Evolutionary conservation across 2,329 filamentous ascomycete species (phyloP).

Genomic region (Sclerotinia nivalis): DNA sequence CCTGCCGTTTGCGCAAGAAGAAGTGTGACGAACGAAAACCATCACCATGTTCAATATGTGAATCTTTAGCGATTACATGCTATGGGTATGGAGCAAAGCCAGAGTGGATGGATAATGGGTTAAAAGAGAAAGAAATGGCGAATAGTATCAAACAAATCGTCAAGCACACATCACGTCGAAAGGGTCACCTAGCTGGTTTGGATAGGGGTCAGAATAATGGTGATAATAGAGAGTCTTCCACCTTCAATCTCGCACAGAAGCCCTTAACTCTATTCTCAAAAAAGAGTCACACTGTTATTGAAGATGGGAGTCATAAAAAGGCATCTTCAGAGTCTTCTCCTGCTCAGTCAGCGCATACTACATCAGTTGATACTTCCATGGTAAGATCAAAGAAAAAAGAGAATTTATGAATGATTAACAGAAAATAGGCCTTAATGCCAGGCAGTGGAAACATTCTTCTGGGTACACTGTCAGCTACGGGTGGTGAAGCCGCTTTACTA

Average conservation of each 20-base stretch:
- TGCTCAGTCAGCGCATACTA: neutral
- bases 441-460: constrained; percentile 18
- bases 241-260: constrained; percentile 15
- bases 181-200: constrained; percentile 22
- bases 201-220: constrained; percentile 13
- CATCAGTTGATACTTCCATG: neutral
- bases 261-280: neutral
- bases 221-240: constrained; percentile 13
- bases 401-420: neutral
- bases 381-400: neutral
- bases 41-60: constrained; percentile 54
- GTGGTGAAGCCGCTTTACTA: constrained; percentile 50
- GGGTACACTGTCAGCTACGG: constrained; percentile 1
- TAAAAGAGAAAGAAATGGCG: constrained; percentile 50
- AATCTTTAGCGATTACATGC: constrained; percentile 56
- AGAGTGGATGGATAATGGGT: constrained; percentile 36
- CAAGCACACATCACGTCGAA: constrained; percentile 54
- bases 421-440: neutral
- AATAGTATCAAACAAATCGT: constrained; percentile 58
- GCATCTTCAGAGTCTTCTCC: neutral
- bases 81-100: constrained; percentile 49
- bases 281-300: neutral
- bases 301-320: neutral
- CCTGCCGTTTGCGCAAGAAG: constrained; percentile 59
- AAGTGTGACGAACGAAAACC: constrained; percentile 57